Percentiles rank a stretch among this genome's conserved stretches.
These are phyloP conservation scores for Spongospora subterranea DNA, from an alignment of 208 protist species.

Conservation along the genomic window DNA sequence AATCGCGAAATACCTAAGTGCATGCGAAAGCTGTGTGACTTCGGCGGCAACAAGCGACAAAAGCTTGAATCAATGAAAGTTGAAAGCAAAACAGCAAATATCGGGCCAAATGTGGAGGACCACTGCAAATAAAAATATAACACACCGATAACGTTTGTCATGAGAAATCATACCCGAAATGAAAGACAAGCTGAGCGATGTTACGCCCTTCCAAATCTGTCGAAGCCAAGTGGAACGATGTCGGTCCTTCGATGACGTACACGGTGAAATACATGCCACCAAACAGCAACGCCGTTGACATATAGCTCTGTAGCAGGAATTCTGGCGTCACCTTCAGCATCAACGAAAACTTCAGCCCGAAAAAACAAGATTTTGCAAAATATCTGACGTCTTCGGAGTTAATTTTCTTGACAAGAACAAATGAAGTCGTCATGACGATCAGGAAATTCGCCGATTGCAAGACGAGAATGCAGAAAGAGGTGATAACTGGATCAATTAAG, in stretches of 20 bases:
- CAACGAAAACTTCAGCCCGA: neutral
- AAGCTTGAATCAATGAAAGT: no score
- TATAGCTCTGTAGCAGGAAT: constrained; percentile 32
- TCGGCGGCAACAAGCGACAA: no score
- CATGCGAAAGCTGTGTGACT: neutral
- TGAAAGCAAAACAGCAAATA: no score
- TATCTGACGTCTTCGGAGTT: constrained; percentile 46
- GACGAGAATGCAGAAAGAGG: neutral
- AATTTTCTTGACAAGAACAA: constrained; percentile 37
- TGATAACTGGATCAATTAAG: neutral
- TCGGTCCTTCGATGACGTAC: constrained; percentile 35
- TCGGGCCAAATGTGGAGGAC: no score
- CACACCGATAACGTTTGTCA: no score
- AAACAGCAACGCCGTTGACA: constrained; percentile 39
- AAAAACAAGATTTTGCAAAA: neutral
- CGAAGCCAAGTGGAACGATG: constrained; percentile 26
- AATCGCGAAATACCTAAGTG: constrained; percentile 23
- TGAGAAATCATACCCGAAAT: neutral
- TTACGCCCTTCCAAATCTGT: constrained; percentile 22
- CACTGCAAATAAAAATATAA: no score
- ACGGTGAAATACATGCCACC: constrained; percentile 50
- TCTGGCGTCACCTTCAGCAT: constrained; percentile 22
- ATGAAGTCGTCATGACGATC: constrained; percentile 40
- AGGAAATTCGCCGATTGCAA: neutral
- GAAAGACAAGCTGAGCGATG: constrained; percentile 36